phyloP scores from a whole-genome alignment of 352 stramenopile species.

The Phytophthora pluvialis region DNA sequence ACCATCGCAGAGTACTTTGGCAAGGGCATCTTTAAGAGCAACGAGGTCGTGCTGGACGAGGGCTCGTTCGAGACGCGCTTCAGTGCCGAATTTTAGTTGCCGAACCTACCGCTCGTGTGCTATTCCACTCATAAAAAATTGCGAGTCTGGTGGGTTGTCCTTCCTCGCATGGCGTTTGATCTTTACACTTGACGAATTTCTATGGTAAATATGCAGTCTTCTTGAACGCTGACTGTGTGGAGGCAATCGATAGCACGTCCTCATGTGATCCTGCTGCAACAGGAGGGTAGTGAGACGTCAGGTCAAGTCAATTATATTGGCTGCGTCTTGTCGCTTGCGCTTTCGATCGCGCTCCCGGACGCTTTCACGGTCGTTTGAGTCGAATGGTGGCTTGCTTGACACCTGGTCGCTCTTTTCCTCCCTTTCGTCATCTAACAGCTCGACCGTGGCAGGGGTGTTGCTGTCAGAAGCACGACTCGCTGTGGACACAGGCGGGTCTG shows the following conservation, averaged over 20 bases:
- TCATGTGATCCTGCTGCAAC: neutral
- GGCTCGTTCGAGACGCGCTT: constrained; percentile 77
- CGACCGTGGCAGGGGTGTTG: constrained; percentile 7
- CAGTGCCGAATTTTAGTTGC: constrained; percentile 82
- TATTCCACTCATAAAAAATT: constrained; percentile 25
- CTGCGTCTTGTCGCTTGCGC: constrained; percentile 13
- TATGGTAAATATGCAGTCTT: neutral
- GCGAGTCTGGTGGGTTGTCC: constrained; percentile 11
- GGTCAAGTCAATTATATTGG: constrained; percentile 40
- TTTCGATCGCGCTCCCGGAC: constrained; percentile 11
- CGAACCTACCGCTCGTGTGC: neutral
- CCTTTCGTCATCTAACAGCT: constrained; percentile 22
- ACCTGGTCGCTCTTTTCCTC: constrained; percentile 7
- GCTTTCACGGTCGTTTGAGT: neutral
- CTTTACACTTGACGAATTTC: neutral
- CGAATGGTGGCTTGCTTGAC: neutral
- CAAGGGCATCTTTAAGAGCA: constrained; percentile 92
- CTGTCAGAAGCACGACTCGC: neutral
- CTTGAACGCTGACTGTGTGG: no score
- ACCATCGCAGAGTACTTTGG: constrained; percentile 93
- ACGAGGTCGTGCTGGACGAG: constrained; percentile 68
- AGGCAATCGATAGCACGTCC: no score
- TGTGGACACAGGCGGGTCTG: neutral
- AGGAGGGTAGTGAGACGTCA: neutral
- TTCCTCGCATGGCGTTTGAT: neutral